Evolutionary conservation across 371 early-diverging fungal genomes (phyloP), one percentile per base, ranked within the genome.

Genomic region (Amoeboaphelidium protococcarum): DNA sequence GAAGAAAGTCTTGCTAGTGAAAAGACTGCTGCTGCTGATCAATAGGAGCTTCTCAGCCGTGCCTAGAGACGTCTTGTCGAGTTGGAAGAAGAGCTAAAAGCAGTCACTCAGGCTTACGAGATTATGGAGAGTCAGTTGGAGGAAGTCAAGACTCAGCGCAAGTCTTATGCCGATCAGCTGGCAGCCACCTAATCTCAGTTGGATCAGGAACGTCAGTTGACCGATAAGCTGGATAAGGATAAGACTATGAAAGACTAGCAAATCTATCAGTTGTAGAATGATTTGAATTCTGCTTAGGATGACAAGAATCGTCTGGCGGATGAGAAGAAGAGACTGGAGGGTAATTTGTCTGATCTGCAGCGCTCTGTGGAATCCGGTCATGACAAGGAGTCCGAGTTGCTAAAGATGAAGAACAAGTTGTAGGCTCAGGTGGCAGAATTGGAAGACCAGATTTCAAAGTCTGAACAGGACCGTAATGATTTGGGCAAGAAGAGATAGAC

Each of bases 1-100:
- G 83, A 81, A 57, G 69, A 71, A 20, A 50, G 72, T 42, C 62
- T 85, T 13, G 58, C 66, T 27, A 63, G 72, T 13, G 84, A 85
- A 58, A 64, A 74, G 42, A 69, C 68, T 45, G 66, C 77, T 0
- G 73, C 78, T 2, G 62, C 73, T 44, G 78, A 82, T 50, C 78
- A 81, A 53, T 76, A 78, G 41, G 83, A 77, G 56, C 77, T 82
- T 25, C 60, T 86, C 41, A 58, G 68, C 31, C 20, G 13, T 13
- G 19, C 19, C 3, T 16, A 21, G 25, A 40, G 19, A 21, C 20
- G 37, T 10, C 26, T 20, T 25, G 21, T 31, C 19, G 47, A 31
- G 2, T n/a, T 47, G 0, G 24, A 47, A 44, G 44, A 44, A 16
- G 10, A 22, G 25, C 23, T 44, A 13, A 47, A 22, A 1, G 37